Percentiles rank a stretch among this genome's conserved stretches.
Evolutionary conservation across 805 yeast genomes (phyloP).

Genomic region (Starmerella powellii): DNA sequence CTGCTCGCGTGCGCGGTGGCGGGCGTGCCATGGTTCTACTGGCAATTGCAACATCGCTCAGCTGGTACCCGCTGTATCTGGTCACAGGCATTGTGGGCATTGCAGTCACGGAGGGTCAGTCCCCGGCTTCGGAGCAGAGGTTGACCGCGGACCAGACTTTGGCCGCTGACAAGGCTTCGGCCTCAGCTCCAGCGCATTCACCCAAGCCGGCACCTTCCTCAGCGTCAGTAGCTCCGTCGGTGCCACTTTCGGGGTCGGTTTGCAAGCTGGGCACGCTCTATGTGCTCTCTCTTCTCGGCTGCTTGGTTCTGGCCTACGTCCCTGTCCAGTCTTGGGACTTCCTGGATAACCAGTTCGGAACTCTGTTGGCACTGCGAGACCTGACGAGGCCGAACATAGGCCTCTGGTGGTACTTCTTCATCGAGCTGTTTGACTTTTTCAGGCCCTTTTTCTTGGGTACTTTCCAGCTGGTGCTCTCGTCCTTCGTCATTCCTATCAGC

Average conservation of each 20-base stretch:
- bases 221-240: too few species aligned
- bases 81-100: conserved; percentile 43
- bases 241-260: too few species aligned
- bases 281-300: conserved; percentile 10
- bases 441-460: conserved; percentile 69
- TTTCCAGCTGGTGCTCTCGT: conserved; percentile 61
- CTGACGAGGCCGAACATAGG: conserved; percentile 76
- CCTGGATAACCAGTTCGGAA: conserved; percentile 44
- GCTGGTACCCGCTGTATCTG: conserved; percentile 50
- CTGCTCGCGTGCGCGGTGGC: conserved; percentile 26
- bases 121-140: too few species aligned
- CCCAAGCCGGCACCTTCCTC: too few species aligned
- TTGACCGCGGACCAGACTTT: too few species aligned
- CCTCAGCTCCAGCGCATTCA: too few species aligned
- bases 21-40: conserved; percentile 41
- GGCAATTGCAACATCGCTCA: conserved; percentile 52
- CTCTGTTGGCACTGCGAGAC: conserved; percentile 44
- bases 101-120: neutral
- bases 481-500: conserved; percentile 63
- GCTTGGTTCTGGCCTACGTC: conserved; percentile 23
- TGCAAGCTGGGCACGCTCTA: conserved; percentile 14
- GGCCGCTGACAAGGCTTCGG: too few species aligned
- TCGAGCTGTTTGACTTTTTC: conserved; percentile 87
- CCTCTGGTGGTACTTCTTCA: conserved; percentile 96
- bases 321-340: conserved; percentile 31